Evolutionary conservation across 2,329 filamentous ascomycete genomes (phyloP).

Genomic region (Neonectria ditissima): DNA sequence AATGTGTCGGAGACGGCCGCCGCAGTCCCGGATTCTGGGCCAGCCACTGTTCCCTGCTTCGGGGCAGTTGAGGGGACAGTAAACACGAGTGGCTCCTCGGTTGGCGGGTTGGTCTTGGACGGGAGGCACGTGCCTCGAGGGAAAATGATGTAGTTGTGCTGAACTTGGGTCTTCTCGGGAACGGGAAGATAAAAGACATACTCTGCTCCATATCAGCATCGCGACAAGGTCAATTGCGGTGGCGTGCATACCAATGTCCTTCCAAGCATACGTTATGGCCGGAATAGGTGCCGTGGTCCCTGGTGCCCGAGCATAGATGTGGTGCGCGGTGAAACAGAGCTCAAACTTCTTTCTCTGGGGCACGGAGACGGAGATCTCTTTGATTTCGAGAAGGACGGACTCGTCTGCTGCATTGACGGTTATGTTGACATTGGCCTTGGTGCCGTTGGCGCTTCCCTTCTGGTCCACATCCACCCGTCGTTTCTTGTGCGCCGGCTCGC

Average conservation of each 20-base stretch:
- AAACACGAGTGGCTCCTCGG: slow-evolving; percentile 71
- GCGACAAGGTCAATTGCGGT: not conserved
- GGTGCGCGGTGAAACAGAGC: slow-evolving; percentile 70
- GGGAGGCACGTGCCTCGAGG: slow-evolving; percentile 67
- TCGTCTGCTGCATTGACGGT: slow-evolving; percentile 59
- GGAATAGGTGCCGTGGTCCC: slow-evolving; percentile 64
- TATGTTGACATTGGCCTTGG: slow-evolving; percentile 34
- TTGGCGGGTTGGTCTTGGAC: slow-evolving; percentile 57
- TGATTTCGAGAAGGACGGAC: slow-evolving; percentile 68
- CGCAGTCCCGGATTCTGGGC: slow-evolving; percentile 62
- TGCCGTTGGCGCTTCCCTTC: slow-evolving; percentile 37
- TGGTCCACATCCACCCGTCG: slow-evolving; percentile 61
- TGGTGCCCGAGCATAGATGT: slow-evolving; percentile 68
- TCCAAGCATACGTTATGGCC: slow-evolving; percentile 70
- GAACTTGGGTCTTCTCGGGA: slow-evolving; percentile 73
- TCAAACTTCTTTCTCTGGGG: slow-evolving; percentile 77
- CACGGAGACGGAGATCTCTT: slow-evolving; percentile 75
- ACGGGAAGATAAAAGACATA: slow-evolving; percentile 73
- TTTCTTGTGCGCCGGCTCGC: slow-evolving; percentile 64
- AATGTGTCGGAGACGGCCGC: slow-evolving; percentile 69
- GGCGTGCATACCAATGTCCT: slow-evolving; percentile 66
- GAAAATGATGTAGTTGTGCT: slow-evolving; percentile 75
- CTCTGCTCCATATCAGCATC: slow-evolving; percentile 55
- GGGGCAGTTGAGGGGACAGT: slow-evolving; percentile 70
- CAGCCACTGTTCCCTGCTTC: slow-evolving; percentile 69